These are phyloP conservation scores for Jackrogersella multiformis DNA, from an alignment of 495 filamentous ascomycete genomes.

Conservation along the genomic window DNA sequence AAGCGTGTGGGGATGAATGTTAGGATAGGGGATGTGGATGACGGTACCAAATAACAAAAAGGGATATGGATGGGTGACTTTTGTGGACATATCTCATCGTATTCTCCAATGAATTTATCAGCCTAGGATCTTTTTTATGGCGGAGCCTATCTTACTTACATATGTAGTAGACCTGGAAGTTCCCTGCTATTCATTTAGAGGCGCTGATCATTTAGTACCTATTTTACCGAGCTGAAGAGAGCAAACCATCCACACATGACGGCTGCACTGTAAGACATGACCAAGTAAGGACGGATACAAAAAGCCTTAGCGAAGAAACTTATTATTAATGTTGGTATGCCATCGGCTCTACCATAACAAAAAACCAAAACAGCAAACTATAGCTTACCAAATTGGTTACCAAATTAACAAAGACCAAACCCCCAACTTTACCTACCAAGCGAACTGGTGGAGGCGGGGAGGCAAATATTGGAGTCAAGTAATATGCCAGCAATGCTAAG, in stretches of 20 bases:
- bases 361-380: background rate
- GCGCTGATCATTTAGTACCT: constrained; percentile 1
- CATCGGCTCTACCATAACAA: background rate
- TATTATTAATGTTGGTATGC: background rate
- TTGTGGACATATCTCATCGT: constrained; percentile 10
- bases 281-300: background rate
- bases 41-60: constrained; percentile 13
- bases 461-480: constrained; percentile 1
- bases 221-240: constrained; percentile 35
- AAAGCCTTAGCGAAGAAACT: background rate
- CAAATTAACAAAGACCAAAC: constrained; percentile 6
- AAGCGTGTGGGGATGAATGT: constrained; percentile 20
- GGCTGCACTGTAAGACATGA: background rate
- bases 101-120: constrained; percentile 16
- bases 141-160: constrained; percentile 19
- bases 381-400: background rate
- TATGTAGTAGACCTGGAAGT: constrained; percentile 17
- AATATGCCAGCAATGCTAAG: background rate
- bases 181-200: constrained; percentile 18
- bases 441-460: background rate
- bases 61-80: background rate
- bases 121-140: constrained; percentile 12
- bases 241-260: background rate
- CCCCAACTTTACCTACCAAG: constrained; percentile 4
- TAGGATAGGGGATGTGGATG: background rate